Evolutionary conservation across 2,329 filamentous ascomycete species (phyloP).

Genomic region (Trichoderma gracile): DNA sequence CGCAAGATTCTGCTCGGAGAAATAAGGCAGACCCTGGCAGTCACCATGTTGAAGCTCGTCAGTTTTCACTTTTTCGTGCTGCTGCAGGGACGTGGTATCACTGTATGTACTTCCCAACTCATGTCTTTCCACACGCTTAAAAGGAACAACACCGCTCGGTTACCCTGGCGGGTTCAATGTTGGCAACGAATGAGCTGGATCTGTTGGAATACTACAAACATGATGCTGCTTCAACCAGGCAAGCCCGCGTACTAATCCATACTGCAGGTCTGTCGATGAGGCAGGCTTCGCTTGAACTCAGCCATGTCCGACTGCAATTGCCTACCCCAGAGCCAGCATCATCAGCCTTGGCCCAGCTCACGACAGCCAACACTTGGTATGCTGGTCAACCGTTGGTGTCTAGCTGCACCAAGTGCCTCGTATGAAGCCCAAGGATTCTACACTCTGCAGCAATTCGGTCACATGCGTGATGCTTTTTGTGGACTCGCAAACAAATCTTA

Average conservation of each 20-base stretch:
- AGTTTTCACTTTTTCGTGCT: constrained; percentile 6
- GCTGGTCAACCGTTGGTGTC: too few relatives aligned
- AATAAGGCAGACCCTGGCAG: not conserved
- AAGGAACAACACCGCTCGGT: not conserved
- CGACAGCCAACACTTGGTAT: not conserved
- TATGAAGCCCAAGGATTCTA: not conserved
- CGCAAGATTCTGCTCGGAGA: not conserved
- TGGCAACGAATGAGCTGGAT: not conserved
- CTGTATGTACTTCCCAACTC: too few relatives aligned
- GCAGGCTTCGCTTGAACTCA: too few relatives aligned
- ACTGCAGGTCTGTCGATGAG: not conserved
- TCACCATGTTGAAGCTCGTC: not conserved
- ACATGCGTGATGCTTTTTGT: constrained; percentile 7
- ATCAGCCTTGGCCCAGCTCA: not conserved
- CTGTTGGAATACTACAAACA: not conserved
- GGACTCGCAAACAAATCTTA: not conserved
- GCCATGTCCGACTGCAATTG: not conserved
- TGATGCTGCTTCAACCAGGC: not conserved
- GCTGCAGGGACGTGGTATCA: too few relatives aligned
- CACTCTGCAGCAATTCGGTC: not conserved
- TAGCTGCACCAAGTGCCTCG: not conserved
- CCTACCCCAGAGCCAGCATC: not conserved
- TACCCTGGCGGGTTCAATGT: not conserved
- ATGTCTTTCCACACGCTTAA: not conserved
- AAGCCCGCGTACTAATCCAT: too few relatives aligned